Conservation (phyloP, 2,329 filamentous ascomycete genomes). For the Madurella mycetomatis region DNA sequence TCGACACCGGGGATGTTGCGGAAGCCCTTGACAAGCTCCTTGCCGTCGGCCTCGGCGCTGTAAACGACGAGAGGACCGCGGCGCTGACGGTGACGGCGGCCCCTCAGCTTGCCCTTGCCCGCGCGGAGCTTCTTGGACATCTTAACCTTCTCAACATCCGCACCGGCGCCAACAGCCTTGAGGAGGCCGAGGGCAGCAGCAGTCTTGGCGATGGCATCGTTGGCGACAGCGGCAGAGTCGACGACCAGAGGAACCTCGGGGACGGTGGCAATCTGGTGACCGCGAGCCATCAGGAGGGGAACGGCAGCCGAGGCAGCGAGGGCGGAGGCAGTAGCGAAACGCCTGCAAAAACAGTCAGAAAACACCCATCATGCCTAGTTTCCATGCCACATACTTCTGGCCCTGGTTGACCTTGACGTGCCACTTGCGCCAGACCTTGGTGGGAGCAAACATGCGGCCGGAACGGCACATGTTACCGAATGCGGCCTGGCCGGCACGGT, state of each 20-base stretch:
- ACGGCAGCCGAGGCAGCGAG: slow-evolving; percentile 93
- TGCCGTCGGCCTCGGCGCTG: slow-evolving; percentile 91
- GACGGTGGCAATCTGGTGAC: slow-evolving; percentile 88
- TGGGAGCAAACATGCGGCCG: slow-evolving; percentile 99
- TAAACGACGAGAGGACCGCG: slow-evolving; percentile 97
- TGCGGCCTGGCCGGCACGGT: slow-evolving; percentile 99
- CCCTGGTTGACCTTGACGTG: slow-evolving; percentile 99
- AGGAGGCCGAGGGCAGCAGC: slow-evolving; percentile 80
- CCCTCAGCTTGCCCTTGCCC: slow-evolving; percentile 98
- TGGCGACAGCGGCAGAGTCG: slow-evolving; percentile 83
- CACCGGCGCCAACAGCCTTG: slow-evolving; percentile 82
- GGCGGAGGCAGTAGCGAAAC: slow-evolving; percentile 96
- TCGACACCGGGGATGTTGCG: slow-evolving; percentile 99
- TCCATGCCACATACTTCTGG: slow-evolving; percentile 70
- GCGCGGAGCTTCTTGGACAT: slow-evolving; percentile 94
- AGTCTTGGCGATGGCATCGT: slow-evolving; percentile 79
- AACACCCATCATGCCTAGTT: slow-evolving; percentile 17
- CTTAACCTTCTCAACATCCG: slow-evolving; percentile 94
- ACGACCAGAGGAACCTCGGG: slow-evolving; percentile 96
- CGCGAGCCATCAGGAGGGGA: slow-evolving; percentile 92
- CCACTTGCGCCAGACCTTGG: slow-evolving; percentile 99
- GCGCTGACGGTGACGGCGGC: slow-evolving; percentile 94
- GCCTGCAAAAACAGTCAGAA: slow-evolving; percentile 48
- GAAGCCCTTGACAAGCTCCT: slow-evolving; percentile 89
- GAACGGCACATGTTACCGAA: slow-evolving; percentile 99